Evolutionary conservation across 2,329 filamentous ascomycete species (phyloP).

Genomic region (Phialophora tarda): DNA sequence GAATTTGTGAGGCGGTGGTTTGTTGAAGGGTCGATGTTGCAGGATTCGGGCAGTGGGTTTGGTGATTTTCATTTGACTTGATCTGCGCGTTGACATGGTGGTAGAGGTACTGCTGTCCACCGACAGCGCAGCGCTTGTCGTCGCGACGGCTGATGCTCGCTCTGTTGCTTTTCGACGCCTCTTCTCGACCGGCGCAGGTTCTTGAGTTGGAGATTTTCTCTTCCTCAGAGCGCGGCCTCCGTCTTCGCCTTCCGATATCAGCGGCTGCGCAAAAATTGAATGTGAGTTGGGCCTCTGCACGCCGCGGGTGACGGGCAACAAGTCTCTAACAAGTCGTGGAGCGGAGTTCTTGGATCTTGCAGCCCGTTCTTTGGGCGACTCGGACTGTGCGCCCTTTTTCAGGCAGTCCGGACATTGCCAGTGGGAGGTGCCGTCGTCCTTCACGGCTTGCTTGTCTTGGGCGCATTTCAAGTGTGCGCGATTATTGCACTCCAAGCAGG

Average conservation of each 20-base stretch:
- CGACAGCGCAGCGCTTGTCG: slow-evolving; percentile 36
- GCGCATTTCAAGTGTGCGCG: slow-evolving; percentile 92
- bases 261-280: slow-evolving; percentile 65
- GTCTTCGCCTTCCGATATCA: slow-evolving; percentile 54
- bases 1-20: slow-evolving; percentile 52
- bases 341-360: slow-evolving; percentile 62
- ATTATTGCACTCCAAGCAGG: slow-evolving; percentile 78
- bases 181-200: slow-evolving; percentile 45
- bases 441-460: slow-evolving; percentile 69
- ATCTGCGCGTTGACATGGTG: slow-evolving; percentile 45
- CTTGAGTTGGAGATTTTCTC: slow-evolving; percentile 77
- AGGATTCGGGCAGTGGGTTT: slow-evolving; percentile 36
- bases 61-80: slow-evolving; percentile 47
- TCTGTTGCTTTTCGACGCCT: slow-evolving; percentile 36
- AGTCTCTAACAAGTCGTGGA: slow-evolving; percentile 71
- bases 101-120: slow-evolving; percentile 28
- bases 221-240: slow-evolving; percentile 80
- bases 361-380: slow-evolving; percentile 48
- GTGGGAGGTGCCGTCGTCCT: slow-evolving; percentile 45
- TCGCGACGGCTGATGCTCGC: slow-evolving; percentile 18
- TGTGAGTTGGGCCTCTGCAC: slow-evolving; percentile 71
- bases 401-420: slow-evolving; percentile 45
- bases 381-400: slow-evolving; percentile 56
- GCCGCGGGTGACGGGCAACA: slow-evolving; percentile 72
- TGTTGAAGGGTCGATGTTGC: slow-evolving; percentile 41